Percentiles rank a stretch among this genome's conserved stretches.
Evolutionary conservation across 2,329 filamentous ascomycete genomes (phyloP).

Genomic region (Diplodia mutila): DNA sequence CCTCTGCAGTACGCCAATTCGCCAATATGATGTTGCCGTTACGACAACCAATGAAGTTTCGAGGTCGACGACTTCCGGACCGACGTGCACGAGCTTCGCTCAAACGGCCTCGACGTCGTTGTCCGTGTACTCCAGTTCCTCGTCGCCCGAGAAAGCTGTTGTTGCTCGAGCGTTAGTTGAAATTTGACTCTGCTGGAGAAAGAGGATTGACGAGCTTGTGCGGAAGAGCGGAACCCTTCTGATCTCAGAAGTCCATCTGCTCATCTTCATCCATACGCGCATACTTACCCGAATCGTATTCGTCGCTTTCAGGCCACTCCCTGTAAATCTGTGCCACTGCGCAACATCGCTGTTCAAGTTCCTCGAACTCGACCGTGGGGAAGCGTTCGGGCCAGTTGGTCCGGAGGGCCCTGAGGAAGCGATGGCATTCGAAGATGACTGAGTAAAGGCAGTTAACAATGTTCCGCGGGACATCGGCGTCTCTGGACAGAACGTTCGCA

Average conservation of each 20-base stretch:
- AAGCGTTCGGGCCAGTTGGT: background rate
- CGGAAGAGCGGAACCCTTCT: background rate
- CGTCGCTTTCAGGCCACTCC: slow-evolving; percentile 22
- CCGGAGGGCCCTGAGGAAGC: slow-evolving; percentile 4
- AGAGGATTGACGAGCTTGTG: background rate
- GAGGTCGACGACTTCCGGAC: background rate
- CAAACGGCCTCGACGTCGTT: slow-evolving; percentile 22
- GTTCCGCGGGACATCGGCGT: slow-evolving; percentile 1
- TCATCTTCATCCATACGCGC: background rate
- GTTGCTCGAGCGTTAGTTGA: slow-evolving; percentile 7
- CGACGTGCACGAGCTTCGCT: background rate
- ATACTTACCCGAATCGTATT: slow-evolving; percentile 26
- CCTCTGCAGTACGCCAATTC: slow-evolving; percentile 11
- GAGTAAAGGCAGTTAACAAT: slow-evolving; percentile 1
- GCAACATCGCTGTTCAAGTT: slow-evolving; percentile 1
- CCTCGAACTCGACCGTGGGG: background rate
- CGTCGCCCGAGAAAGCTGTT: slow-evolving; percentile 23
- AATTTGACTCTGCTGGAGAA: background rate
- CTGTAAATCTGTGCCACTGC: background rate
- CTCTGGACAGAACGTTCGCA: background rate
- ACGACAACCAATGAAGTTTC: background rate
- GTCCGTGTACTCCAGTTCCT: slow-evolving; percentile 24
- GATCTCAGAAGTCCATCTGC: background rate
- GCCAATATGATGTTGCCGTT: background rate
- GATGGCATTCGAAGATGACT: slow-evolving; percentile 9